Conservation (phyloP, 495 filamentous ascomycete genomes). For the Rostrohypoxylon terebratum region DNA sequence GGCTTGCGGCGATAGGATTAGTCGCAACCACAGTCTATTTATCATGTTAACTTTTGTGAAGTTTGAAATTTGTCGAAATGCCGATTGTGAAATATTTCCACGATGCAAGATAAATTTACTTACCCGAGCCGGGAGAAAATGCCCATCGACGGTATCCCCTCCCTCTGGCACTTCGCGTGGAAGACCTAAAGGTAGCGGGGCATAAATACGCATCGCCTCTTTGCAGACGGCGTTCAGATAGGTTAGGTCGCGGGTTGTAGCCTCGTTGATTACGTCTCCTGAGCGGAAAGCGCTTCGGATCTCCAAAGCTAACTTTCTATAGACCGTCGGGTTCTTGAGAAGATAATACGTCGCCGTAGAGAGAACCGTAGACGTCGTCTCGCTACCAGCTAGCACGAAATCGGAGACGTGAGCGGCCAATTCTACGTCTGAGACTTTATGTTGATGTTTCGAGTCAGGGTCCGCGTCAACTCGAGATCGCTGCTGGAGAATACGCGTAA, state of each 20-base stretch:
- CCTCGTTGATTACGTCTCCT: not conserved
- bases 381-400: conserved; percentile 1
- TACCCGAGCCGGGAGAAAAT: not conserved
- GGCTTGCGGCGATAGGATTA: not conserved
- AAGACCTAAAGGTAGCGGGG: not conserved
- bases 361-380: not conserved
- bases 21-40: not conserved
- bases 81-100: not conserved
- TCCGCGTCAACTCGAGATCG: not conserved
- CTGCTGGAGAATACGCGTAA: not conserved
- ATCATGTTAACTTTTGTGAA: not conserved
- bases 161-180: not conserved
- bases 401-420: not conserved
- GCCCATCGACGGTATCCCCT: not conserved
- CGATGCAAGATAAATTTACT: not conserved
- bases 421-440: conserved; percentile 1
- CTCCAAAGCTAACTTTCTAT: not conserved
- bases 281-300: not conserved
- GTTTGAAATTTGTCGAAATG: not conserved
- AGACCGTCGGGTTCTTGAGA: not conserved
- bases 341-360: not conserved
- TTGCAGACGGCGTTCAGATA: not conserved
- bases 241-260: not conserved
- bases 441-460: not conserved
- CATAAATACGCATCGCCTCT: conserved; percentile 3